Evolutionary conservation across 768 basidiomycete genomes (phyloP).

Genomic region (Antrodiella citrinella): DNA sequence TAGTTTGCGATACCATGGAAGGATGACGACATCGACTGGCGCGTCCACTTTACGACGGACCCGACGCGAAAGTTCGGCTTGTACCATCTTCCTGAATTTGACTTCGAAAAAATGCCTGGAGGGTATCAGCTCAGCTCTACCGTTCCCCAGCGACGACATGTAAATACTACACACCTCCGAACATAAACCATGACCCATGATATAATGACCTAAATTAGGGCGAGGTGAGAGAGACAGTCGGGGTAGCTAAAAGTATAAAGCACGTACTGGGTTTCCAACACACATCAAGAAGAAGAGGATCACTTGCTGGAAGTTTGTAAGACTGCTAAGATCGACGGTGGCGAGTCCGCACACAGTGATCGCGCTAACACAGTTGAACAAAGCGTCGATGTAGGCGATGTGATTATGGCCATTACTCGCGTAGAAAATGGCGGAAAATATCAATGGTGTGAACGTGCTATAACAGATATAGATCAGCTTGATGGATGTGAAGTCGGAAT

Average conservation of each 20-base stretch:
- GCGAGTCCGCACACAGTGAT: constrained; percentile 74
- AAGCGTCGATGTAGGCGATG: constrained; percentile 67
- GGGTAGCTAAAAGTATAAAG: constrained; percentile 2
- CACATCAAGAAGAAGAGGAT: constrained; percentile 75
- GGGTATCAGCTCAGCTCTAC: too few species aligned
- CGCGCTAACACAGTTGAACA: constrained; percentile 72
- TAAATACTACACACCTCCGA: constrained; percentile 41
- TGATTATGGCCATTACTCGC: constrained; percentile 69
- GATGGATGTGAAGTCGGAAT: not conserved
- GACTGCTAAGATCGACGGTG: constrained; percentile 57
- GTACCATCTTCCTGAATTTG: constrained; percentile 56
- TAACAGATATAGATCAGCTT: constrained; percentile 3
- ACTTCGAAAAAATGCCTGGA: constrained; percentile 60
- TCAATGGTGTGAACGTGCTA: constrained; percentile 71
- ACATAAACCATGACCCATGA: constrained; percentile 82
- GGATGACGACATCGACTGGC: constrained; percentile 15
- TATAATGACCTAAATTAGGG: constrained; percentile 50
- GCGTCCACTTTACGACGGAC: constrained; percentile 8
- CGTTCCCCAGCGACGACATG: too few species aligned
- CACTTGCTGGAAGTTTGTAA: constrained; percentile 65
- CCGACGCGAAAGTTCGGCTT: constrained; percentile 28
- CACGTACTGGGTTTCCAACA: constrained; percentile 63
- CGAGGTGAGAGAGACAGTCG: not conserved
- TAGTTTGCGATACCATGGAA: constrained; percentile 17
- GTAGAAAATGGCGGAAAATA: constrained; percentile 76